A percentile compares a stretch with the other conserved stretches of the same genome.
Evolutionary conservation across 768 basidiomycete genomes (phyloP).

Genomic region (Boletus bicolor): DNA sequence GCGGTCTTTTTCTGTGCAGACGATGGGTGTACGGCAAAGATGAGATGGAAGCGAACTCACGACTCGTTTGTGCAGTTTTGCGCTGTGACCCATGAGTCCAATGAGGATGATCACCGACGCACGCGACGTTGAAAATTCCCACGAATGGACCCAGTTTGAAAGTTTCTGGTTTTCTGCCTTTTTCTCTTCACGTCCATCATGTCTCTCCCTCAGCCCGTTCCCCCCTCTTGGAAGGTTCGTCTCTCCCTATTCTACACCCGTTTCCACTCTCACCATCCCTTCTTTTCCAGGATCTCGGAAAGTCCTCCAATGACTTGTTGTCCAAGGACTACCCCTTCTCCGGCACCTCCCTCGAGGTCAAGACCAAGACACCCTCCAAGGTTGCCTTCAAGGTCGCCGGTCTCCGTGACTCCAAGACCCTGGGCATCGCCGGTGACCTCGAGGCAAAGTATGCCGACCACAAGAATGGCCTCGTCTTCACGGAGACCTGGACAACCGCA

Average conservation of each 20-base stretch:
- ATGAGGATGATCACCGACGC: background rate
- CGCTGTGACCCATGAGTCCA: constrained; percentile 33
- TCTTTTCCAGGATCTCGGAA: constrained; percentile 79
- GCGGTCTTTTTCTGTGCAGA: constrained; percentile 25
- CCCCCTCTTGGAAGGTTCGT: constrained; percentile 91
- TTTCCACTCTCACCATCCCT: background rate
- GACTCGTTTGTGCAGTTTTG: constrained; percentile 35
- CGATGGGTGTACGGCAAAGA: background rate
- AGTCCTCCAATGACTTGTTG: constrained; percentile 94
- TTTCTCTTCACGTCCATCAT: constrained; percentile 39
- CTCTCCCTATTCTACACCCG: background rate
- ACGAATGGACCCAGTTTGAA: constrained; percentile 28
- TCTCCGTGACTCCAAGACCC: constrained; percentile 68
- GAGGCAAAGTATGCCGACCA: constrained; percentile 93
- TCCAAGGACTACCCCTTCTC: constrained; percentile 88
- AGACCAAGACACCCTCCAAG: constrained; percentile 84
- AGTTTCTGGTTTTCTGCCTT: background rate
- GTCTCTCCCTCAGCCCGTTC: constrained; percentile 94
- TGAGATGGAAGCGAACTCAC: constrained; percentile 18
- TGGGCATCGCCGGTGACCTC: constrained; percentile 79
- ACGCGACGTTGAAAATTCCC: constrained; percentile 19
- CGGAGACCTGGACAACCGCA: constrained; percentile 92
- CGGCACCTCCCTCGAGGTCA: constrained; percentile 73
- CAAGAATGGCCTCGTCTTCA: constrained; percentile 91
- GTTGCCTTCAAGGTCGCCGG: constrained; percentile 95